A percentile compares a stretch with the other conserved stretches of the same genome.
These are phyloP conservation scores for Lippia alba DNA, from an alignment of 305 asterid genomes.

Conservation along the genomic window DNA sequence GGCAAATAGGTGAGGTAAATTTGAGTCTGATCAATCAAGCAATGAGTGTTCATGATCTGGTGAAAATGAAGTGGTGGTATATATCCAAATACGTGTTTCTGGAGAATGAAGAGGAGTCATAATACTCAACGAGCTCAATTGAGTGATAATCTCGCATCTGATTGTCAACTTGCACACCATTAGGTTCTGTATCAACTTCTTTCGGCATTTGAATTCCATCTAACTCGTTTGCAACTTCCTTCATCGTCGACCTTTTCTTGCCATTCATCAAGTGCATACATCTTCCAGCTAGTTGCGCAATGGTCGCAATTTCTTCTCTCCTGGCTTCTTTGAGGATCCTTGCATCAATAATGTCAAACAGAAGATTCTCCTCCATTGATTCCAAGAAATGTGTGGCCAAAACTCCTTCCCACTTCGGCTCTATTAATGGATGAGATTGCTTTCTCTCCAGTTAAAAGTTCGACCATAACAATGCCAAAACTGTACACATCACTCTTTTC, in stretches of 20 bases:
- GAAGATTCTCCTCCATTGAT: slow-evolving; percentile 30
- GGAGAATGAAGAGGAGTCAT: slow-evolving; percentile 16
- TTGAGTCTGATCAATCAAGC: slow-evolving; percentile 5
- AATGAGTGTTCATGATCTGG: neutral
- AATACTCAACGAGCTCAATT: slow-evolving; percentile 19
- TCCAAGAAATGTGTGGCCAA: slow-evolving; percentile 36
- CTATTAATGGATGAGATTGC: slow-evolving; percentile 34
- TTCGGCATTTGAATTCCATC: slow-evolving; percentile 25
- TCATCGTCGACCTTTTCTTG: slow-evolving; percentile 41
- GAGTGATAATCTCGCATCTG: slow-evolving; percentile 9
- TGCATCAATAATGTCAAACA: slow-evolving; percentile 37
- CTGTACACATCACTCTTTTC: slow-evolving; percentile 46
- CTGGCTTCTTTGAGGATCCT: slow-evolving; percentile 34
- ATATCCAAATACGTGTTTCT: slow-evolving; percentile 20
- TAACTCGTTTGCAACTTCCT: slow-evolving; percentile 29
- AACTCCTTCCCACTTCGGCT: slow-evolving; percentile 29
- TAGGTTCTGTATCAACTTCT: neutral
- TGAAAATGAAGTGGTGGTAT: neutral
- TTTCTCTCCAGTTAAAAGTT: slow-evolving; percentile 49
- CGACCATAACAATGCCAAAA: slow-evolving; percentile 45
- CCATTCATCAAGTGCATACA: slow-evolving; percentile 36
- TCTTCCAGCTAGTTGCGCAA: slow-evolving; percentile 32
- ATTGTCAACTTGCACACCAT: neutral
- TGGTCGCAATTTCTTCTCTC: slow-evolving; percentile 25
- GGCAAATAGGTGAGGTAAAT: no score